Percentiles rank a stretch among this genome's conserved stretches.
These are phyloP conservation scores for Cucumis melo DNA, from an alignment of 306 rosid species.

Conservation along the genomic window DNA sequence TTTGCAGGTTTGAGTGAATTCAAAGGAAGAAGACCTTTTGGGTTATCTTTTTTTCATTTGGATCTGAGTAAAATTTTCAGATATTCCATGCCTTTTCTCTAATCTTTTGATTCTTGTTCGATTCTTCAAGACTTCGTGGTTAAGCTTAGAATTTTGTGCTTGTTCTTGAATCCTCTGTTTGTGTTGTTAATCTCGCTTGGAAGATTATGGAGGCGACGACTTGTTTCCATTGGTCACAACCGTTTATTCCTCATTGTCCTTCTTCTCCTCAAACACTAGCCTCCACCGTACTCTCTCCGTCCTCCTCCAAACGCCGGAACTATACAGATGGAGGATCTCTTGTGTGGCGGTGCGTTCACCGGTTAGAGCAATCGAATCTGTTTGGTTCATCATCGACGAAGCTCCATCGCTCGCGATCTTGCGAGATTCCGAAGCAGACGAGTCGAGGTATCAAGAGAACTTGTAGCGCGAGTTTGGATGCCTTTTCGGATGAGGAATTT, in stretches of 20 bases:
- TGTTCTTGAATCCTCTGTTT: background rate
- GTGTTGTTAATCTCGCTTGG: background rate
- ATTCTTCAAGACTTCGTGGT: background rate
- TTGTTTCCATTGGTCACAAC: slow-evolving; percentile 8
- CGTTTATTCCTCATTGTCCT: slow-evolving; percentile 6
- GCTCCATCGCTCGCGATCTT: slow-evolving; percentile 32
- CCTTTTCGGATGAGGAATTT: slow-evolving; percentile 74
- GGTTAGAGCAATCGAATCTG: slow-evolving; percentile 26
- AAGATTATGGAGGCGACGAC: slow-evolving; percentile 14
- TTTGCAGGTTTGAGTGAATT: background rate
- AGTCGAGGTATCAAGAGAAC: slow-evolving; percentile 21
- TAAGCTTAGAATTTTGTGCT: background rate
- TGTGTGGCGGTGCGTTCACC: slow-evolving; percentile 18
- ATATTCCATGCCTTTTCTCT: background rate
- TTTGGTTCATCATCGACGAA: slow-evolving; percentile 20
- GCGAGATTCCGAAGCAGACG: slow-evolving; percentile 9
- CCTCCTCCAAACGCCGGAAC: background rate
- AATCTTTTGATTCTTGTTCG: background rate
- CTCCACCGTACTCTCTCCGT: slow-evolving; percentile 4
- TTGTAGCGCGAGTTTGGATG: slow-evolving; percentile 47
- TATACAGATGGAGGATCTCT: slow-evolving; percentile 15
- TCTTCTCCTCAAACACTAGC: slow-evolving; percentile 7
- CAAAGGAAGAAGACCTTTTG: background rate
- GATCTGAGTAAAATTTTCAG: background rate
- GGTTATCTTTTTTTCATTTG: background rate